Percentiles rank a stretch among this genome's conserved stretches.
Evolutionary conservation across 495 filamentous ascomycete species (phyloP).

Genomic region (Saxophila tyrrhenica): DNA sequence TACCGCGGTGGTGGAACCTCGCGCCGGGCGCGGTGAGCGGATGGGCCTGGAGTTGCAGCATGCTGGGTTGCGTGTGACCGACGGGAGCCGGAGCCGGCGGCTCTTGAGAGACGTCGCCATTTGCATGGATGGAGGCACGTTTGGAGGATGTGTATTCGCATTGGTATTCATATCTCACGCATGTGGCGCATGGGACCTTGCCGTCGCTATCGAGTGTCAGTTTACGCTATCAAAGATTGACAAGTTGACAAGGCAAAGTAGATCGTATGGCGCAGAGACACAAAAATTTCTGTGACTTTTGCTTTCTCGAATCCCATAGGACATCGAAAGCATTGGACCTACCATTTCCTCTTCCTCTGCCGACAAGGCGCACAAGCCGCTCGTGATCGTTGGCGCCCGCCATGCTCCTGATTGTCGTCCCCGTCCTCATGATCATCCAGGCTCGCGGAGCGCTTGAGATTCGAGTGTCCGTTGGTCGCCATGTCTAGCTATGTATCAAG

Average conservation of each 20-base stretch:
- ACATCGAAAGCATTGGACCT: too few relatives aligned
- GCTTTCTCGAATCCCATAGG: too few relatives aligned
- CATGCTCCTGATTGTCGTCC: neutral
- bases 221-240: too few relatives aligned
- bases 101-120: slow-evolving; percentile 13
- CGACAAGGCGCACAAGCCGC: slow-evolving; percentile 40
- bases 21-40: slow-evolving; percentile 12
- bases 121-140: slow-evolving; percentile 8
- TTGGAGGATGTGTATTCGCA: slow-evolving; percentile 31
- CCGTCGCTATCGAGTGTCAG: slow-evolving; percentile 24
- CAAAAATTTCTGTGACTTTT: too few relatives aligned
- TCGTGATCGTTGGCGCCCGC: slow-evolving; percentile 23
- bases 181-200: slow-evolving; percentile 35
- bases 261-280: too few relatives aligned
- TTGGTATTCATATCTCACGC: slow-evolving; percentile 34
- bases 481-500: too few relatives aligned
- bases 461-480: neutral
- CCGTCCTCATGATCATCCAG: neutral
- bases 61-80: slow-evolving; percentile 1
- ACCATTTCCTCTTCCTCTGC: slow-evolving; percentile 40
- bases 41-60: slow-evolving; percentile 11
- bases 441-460: neutral
- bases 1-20: slow-evolving; percentile 23
- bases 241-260: too few relatives aligned
- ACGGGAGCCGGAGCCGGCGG: slow-evolving; percentile 1